These are phyloP conservation scores for Pythium monospermum DNA, from an alignment of 352 stramenopile species.

Conservation along the genomic window DNA sequence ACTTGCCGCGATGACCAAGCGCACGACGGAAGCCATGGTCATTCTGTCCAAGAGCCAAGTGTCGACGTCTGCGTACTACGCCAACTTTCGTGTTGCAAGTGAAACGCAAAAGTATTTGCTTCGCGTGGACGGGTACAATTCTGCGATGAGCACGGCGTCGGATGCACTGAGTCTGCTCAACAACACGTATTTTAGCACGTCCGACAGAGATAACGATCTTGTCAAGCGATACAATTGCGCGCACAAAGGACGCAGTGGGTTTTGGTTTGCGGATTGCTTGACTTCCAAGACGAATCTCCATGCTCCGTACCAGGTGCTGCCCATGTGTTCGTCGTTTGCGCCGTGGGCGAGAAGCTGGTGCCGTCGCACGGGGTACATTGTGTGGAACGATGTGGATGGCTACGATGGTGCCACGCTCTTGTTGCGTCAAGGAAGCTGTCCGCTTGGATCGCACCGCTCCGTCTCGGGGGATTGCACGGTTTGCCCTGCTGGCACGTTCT, in stretches of 20 bases:
- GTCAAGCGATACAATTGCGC: slow-evolving; percentile 40
- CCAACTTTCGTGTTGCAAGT: slow-evolving; percentile 36
- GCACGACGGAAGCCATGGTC: slow-evolving; percentile 37
- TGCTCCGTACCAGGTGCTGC: slow-evolving; percentile 39
- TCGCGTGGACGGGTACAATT: slow-evolving; percentile 32
- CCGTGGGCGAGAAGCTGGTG: slow-evolving; percentile 51
- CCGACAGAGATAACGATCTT: slow-evolving; percentile 52
- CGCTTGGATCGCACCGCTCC: slow-evolving; percentile 20
- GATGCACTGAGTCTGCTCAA: slow-evolving; percentile 41
- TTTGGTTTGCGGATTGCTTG: slow-evolving; percentile 52
- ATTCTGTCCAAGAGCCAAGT: slow-evolving; percentile 45
- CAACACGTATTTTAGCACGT: slow-evolving; percentile 57
- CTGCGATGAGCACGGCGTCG: slow-evolving; percentile 27
- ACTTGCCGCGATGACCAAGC: slow-evolving; percentile 30
- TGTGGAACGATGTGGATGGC: slow-evolving; percentile 47
- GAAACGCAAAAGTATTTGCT: slow-evolving; percentile 47
- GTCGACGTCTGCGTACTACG: slow-evolving; percentile 37
- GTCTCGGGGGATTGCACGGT: slow-evolving; percentile 21
- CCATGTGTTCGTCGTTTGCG: slow-evolving; percentile 35
- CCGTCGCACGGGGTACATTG: slow-evolving; percentile 34
- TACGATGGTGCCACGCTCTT: slow-evolving; percentile 45
- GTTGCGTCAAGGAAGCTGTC: slow-evolving; percentile 37
- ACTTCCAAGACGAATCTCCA: slow-evolving; percentile 42
- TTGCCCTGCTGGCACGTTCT: slow-evolving; percentile 40
- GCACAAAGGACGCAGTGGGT: slow-evolving; percentile 38